phyloP scores from a whole-genome alignment of 2,329 filamentous ascomycete species.

The Lomentospora prolificans region DNA sequence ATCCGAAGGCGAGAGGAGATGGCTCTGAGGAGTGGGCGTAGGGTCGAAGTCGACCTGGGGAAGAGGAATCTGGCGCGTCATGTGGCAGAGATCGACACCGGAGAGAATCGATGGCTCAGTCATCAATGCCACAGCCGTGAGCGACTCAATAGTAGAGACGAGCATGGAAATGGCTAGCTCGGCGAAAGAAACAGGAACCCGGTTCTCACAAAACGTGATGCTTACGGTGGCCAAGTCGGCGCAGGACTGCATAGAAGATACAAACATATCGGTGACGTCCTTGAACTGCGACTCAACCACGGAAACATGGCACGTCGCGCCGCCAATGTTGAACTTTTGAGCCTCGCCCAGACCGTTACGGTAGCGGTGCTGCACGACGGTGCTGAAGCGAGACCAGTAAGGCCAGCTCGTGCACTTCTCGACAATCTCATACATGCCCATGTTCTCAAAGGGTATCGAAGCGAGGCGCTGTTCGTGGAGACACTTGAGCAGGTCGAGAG shows the following conservation, averaged over 20 bases:
- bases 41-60: conserved; percentile 17
- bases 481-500: conserved; percentile 36
- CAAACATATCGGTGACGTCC: conserved; percentile 34
- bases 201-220: conserved; percentile 35
- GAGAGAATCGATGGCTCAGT: conserved; percentile 25
- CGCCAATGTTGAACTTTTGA: background rate
- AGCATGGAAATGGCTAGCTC: conserved; percentile 35
- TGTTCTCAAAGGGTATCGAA: conserved; percentile 37
- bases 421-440: conserved; percentile 41
- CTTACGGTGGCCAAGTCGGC: conserved; percentile 29
- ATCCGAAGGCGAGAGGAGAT: conserved; percentile 28
- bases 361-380: conserved; percentile 41
- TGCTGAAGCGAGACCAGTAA: conserved; percentile 43
- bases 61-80: conserved; percentile 32
- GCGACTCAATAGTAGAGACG: conserved; percentile 31
- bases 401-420: conserved; percentile 45
- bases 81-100: conserved; percentile 25
- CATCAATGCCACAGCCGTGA: conserved; percentile 24
- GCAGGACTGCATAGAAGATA: conserved; percentile 29
- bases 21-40: conserved; percentile 15
- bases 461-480: conserved; percentile 39
- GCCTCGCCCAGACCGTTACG: background rate
- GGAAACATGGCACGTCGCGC: conserved; percentile 3
- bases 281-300: conserved; percentile 29
- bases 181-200: conserved; percentile 30